phyloP scores from a whole-genome alignment of 768 basidiomycete genomes.

The Gymnopilus dilepis region DNA sequence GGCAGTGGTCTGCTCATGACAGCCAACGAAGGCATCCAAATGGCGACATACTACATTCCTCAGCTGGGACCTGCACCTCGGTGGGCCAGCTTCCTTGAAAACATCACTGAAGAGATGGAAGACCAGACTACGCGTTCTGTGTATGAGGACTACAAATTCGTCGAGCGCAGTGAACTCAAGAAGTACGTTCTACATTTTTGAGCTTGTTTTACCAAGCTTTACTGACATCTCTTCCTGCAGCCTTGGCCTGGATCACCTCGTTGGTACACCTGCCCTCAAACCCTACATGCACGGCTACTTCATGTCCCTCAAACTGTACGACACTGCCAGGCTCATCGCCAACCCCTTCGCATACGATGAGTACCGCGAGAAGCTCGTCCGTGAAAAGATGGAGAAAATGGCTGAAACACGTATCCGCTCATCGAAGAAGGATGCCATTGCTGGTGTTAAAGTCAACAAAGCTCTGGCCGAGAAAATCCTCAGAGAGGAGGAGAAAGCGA shows the following conservation, averaged over 20 bases:
- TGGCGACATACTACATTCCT: constrained; percentile 94
- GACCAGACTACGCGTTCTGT: constrained; percentile 78
- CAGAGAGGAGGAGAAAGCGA: constrained; percentile 65
- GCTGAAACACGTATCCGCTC: constrained; percentile 91
- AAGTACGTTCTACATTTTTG: constrained; percentile 57
- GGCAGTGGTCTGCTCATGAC: constrained; percentile 88
- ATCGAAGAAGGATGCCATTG: constrained; percentile 63
- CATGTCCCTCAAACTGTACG: constrained; percentile 93
- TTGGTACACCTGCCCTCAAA: constrained; percentile 94
- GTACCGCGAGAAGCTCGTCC: constrained; percentile 86
- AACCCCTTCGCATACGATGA: constrained; percentile 97
- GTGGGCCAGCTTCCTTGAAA: constrained; percentile 98
- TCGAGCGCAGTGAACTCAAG: constrained; percentile 85
- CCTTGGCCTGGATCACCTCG: constrained; percentile 92
- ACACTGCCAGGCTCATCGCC: constrained; percentile 92
- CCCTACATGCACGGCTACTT: constrained; percentile 99
- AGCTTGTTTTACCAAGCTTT: background rate
- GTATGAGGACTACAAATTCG: constrained; percentile 98
- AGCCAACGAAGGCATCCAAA: constrained; percentile 96
- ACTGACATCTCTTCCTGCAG: constrained; percentile 43
- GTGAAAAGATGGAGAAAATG: constrained; percentile 91
- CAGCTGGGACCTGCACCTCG: constrained; percentile 95
- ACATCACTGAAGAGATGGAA: constrained; percentile 98
- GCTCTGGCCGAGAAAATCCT: constrained; percentile 85
- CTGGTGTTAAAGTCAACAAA: constrained; percentile 74